Percentiles rank a stretch among this genome's conserved stretches.
phyloP scores from a whole-genome alignment of 495 filamentous ascomycete genomes.

The Hypoxylon cercidicola region DNA sequence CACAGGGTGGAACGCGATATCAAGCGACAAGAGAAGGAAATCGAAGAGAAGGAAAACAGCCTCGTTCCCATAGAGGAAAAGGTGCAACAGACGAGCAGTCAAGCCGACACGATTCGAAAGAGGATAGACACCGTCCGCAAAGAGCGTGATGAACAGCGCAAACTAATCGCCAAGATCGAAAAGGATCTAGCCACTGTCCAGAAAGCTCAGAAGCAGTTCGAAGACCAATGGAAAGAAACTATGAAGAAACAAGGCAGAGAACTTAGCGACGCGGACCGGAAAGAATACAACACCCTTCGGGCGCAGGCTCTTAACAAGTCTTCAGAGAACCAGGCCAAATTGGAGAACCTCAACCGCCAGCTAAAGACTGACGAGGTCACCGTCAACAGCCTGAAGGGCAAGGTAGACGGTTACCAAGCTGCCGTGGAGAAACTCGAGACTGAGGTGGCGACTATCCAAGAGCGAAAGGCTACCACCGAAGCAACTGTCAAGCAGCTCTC shows the following conservation, averaged over 20 bases:
- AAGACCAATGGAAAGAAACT: constrained; percentile 82
- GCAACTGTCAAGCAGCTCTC: constrained; percentile 70
- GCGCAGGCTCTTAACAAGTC: constrained; percentile 88
- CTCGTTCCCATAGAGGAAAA: constrained; percentile 94
- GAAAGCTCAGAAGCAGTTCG: constrained; percentile 90
- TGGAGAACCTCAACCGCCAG: constrained; percentile 85
- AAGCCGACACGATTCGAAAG: constrained; percentile 71
- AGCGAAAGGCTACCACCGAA: constrained; percentile 70
- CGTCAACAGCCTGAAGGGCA: constrained; percentile 84
- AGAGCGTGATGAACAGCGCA: constrained; percentile 75
- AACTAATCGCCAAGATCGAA: constrained; percentile 72
- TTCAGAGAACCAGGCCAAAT: constrained; percentile 80
- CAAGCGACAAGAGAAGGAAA: constrained; percentile 84
- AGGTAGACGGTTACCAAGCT: constrained; percentile 80
- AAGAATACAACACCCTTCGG: constrained; percentile 87
- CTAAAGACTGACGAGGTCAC: constrained; percentile 90
- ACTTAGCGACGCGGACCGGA: constrained; percentile 84
- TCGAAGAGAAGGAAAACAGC: constrained; percentile 84
- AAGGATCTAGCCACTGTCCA: constrained; percentile 85
- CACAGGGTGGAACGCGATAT: constrained; percentile 84
- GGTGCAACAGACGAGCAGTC: constrained; percentile 79
- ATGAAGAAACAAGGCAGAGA: constrained; percentile 87
- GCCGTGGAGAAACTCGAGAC: constrained; percentile 75
- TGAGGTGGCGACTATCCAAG: constrained; percentile 74
- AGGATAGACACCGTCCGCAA: constrained; percentile 76